These are phyloP conservation scores for Polygonum maritimum DNA, from an alignment of 148 eudicot species.

Conservation along the genomic window DNA sequence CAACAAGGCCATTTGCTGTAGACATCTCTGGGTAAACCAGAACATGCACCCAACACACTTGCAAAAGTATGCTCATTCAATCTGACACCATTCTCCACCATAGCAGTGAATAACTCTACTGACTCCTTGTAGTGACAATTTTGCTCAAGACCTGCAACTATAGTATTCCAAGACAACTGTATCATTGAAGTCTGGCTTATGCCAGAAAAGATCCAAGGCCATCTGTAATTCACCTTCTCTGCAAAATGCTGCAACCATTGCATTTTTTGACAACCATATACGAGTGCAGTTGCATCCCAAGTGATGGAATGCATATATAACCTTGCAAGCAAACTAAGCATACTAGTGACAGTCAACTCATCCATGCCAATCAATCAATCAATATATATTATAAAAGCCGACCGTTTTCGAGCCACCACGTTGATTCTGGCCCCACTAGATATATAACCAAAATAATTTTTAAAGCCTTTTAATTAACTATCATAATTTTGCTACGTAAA, in stretches of 20 bases:
- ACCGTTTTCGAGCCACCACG: too few relatives aligned
- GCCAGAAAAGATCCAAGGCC: constrained; percentile 45
- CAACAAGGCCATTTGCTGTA: constrained; percentile 42
- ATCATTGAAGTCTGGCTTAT: constrained; percentile 52
- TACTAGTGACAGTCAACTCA: constrained; percentile 59
- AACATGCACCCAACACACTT: constrained; percentile 57
- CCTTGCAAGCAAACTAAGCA: constrained; percentile 64
- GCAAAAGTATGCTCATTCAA: constrained; percentile 71
- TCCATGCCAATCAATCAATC: constrained; percentile 45
- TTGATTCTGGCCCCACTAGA: too few relatives aligned
- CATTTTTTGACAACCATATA: constrained; percentile 79
- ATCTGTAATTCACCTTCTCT: constrained; percentile 55
- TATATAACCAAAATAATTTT: too few relatives aligned
- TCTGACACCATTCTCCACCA: constrained; percentile 40
- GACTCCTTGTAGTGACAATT: constrained; percentile 52
- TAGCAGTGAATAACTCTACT: constrained; percentile 34
- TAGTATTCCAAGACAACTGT: constrained; percentile 74
- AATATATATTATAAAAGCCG: too few relatives aligned
- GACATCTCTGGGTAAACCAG: constrained; percentile 20
- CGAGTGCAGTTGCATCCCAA: constrained; percentile 66
- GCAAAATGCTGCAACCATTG: constrained; percentile 74
- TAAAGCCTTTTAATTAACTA: too few relatives aligned
- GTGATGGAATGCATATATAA: constrained; percentile 17
- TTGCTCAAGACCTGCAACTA: constrained; percentile 66
- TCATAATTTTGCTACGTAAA: too few relatives aligned